Percentiles rank a stretch among this genome's conserved stretches.
Evolutionary conservation across 805 yeast species (phyloP).

Genomic region (Sporopachydermia quercuum): DNA sequence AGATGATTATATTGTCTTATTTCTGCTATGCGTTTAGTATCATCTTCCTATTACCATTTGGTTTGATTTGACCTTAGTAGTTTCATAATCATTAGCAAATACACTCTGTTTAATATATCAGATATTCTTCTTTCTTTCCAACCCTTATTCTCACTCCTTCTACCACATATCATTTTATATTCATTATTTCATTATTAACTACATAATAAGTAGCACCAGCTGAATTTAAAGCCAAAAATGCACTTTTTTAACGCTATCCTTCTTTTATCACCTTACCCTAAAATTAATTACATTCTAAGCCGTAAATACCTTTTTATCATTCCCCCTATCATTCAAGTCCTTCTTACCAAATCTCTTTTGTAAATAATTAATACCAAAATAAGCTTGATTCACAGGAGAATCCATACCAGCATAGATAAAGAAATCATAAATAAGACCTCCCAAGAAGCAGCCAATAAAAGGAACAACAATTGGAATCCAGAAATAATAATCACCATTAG

Average conservation of each 20-base stretch:
- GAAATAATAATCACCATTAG: slow-evolving; percentile 26
- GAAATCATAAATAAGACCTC: slow-evolving; percentile 36
- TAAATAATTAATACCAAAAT: slow-evolving; percentile 17
- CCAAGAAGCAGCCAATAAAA: slow-evolving; percentile 29
- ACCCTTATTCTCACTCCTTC: no score
- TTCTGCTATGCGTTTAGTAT: no score
- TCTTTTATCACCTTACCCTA: background rate
- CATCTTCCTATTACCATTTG: no score
- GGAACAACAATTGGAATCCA: slow-evolving; percentile 44
- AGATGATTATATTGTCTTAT: no score
- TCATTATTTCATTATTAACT: no score
- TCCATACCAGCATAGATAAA: slow-evolving; percentile 37
- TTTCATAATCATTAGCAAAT: no score
- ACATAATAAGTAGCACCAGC: no score
- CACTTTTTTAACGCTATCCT: background rate
- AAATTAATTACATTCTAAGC: slow-evolving; percentile 6
- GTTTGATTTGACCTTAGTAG: no score
- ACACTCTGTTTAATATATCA: no score
- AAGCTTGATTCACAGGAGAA: slow-evolving; percentile 34
- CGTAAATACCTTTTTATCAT: slow-evolving; percentile 19
- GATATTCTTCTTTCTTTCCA: no score
- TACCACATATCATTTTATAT: no score
- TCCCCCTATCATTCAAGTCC: slow-evolving; percentile 10
- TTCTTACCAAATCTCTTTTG: slow-evolving; percentile 9
- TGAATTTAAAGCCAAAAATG: no score